These are phyloP conservation scores for Carallia brachiata DNA, from an alignment of 345 rosid genomes.

Conservation along the genomic window DNA sequence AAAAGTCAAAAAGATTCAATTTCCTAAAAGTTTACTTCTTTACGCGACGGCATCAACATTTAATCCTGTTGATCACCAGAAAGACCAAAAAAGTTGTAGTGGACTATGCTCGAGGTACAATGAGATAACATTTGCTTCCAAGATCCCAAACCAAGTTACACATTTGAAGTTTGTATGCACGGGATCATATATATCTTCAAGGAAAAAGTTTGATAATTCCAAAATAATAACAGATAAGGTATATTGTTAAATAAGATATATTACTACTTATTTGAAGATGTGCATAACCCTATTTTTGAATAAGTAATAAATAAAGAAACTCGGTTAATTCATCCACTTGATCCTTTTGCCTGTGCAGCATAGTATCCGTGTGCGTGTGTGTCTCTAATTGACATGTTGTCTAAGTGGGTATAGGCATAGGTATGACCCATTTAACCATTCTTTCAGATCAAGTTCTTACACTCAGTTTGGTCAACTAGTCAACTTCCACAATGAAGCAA, in stretches of 20 bases:
- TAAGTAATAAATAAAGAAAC: too few species aligned
- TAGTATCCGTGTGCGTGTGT: background rate
- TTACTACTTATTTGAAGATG: too few species aligned
- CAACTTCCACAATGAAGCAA: conserved; percentile 5
- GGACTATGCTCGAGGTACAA: conserved; percentile 8
- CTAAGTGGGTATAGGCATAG: conserved; percentile 10
- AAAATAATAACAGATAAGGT: too few species aligned
- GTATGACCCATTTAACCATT: background rate
- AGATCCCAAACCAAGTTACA: conserved; percentile 27
- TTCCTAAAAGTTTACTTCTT: conserved; percentile 39
- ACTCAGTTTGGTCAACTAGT: conserved; percentile 9
- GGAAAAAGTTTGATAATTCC: too few species aligned
- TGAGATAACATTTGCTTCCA: conserved; percentile 24
- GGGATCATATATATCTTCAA: background rate
- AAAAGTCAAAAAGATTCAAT: conserved; percentile 57
- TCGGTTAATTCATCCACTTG: too few species aligned
- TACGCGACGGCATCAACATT: conserved; percentile 32
- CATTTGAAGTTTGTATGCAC: background rate
- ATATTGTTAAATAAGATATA: too few species aligned
- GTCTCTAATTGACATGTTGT: conserved; percentile 5
- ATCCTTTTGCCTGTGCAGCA: too few species aligned
- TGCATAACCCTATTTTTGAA: too few species aligned
- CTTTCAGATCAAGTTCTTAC: conserved; percentile 24
- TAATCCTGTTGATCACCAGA: too few species aligned
- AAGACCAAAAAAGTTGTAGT: too few species aligned